Base-by-base conservation (phyloP, 2,329 filamentous ascomycete species). In the Apiospora koreana region DNA sequence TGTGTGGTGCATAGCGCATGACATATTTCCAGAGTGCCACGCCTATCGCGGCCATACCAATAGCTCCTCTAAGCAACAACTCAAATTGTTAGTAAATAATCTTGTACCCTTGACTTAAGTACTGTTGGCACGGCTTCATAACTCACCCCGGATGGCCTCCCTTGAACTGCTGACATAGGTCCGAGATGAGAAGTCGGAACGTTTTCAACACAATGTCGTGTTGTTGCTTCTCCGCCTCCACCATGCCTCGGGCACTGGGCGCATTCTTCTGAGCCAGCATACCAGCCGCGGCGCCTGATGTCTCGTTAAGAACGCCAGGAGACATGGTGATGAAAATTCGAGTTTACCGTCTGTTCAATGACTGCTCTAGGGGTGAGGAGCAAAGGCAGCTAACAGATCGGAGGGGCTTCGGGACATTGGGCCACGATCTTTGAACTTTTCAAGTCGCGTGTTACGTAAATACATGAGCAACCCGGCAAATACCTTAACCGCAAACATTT, bases 81-180 rank as follows among this genome's bases (percentile, higher is more conserved):
- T 65, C 5, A 18, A n/a, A n/a, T n/a, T 21, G 16, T 58, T 10
- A 58, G 50, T 4, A 35, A n/a, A n/a, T n/a, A n/a, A n/a, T n/a
- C n/a, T n/a, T n/a, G n/a, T n/a, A n/a, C n/a, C n/a, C n/a, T n/a
- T n/a, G n/a, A n/a, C n/a, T n/a, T n/a, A n/a, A n/a, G n/a, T n/a
- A n/a, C n/a, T n/a, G n/a, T n/a, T n/a, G n/a, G n/a, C n/a, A 65
- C 18, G 31, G 68, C 25, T 69, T 69, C 46, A 50, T 16, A 45
- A 25, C 67, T 14, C 21, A 25, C 66, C 43, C 91, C 23, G 90
- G 91, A 76, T 93, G 91, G 0, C 91, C 91, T 45, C 90, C 90
- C 72, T 88, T 88, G 79, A 92, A 93, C 73, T 93, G 90, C 77
- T 93, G 86, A 75, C 90, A 92, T 3, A 93, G 80, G 76, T 93